These are phyloP conservation scores for Vigna unguiculata DNA, from an alignment of 306 rosid genomes.

Conservation along the genomic window DNA sequence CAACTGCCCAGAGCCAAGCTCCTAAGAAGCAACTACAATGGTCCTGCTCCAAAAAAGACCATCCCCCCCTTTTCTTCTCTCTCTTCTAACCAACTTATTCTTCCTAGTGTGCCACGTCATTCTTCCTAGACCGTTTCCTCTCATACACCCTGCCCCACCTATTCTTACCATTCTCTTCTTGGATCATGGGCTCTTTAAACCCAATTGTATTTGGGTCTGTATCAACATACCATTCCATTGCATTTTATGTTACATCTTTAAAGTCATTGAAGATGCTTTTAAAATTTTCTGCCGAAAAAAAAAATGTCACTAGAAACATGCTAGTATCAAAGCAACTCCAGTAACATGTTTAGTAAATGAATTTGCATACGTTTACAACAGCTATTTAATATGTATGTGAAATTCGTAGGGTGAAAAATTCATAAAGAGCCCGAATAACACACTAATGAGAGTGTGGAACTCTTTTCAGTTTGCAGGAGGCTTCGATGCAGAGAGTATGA, in stretches of 20 bases:
- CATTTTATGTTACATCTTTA: not conserved
- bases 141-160: no score
- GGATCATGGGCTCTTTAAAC: no score
- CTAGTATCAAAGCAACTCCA: not conserved
- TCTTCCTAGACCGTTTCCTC: no score
- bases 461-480: slow-evolving; percentile 93
- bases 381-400: not conserved
- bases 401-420: not conserved
- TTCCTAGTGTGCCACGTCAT: no score
- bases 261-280: not conserved
- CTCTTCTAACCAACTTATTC: no score
- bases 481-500: slow-evolving; percentile 93
- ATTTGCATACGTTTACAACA: not conserved
- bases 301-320: not conserved
- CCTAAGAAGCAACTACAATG: no score
- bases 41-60: no score
- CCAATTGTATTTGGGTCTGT: no score
- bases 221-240: not conserved
- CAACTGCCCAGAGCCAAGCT: no score
- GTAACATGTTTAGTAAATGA: not conserved
- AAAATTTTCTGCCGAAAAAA: no score
- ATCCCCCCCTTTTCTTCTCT: no score
- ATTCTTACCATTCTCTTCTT: no score
- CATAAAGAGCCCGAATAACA: not conserved
- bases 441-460: slow-evolving; percentile 36